Conservation (phyloP, 1,139 yeast genomes). For the Kurtzmaniella quercitrusa region DNA sequence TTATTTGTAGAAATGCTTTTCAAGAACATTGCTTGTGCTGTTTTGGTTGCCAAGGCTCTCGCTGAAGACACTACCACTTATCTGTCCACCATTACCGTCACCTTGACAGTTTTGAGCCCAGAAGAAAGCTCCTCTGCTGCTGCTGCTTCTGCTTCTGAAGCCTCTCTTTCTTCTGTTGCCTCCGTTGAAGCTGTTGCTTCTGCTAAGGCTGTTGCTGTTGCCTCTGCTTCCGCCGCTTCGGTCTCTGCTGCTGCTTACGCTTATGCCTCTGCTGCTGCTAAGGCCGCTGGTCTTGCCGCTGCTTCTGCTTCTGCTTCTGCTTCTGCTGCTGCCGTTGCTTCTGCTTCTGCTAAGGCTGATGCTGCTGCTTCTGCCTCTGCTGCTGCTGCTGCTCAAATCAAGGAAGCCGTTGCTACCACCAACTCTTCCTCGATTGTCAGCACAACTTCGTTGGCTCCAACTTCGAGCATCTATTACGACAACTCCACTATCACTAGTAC, state of each 20-base stretch:
- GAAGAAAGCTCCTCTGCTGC: conserved; percentile 31
- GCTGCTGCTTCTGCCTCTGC: conserved; percentile 13
- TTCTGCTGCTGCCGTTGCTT: conserved; percentile 12
- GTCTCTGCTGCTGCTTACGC: conserved; percentile 15
- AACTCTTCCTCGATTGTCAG: conserved; percentile 11
- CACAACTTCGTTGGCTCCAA: conserved; percentile 13
- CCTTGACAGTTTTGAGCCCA: conserved; percentile 41
- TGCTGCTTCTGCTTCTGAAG: conserved; percentile 17
- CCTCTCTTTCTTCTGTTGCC: conserved; percentile 12
- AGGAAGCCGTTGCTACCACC: conserved; percentile 14
- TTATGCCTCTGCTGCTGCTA: conserved; percentile 11
- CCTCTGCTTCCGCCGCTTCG: conserved; percentile 14
- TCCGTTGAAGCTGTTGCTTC: conserved; percentile 13
- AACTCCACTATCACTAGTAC: not conserved
- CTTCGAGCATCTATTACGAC: not conserved
- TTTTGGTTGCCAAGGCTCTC: conserved; percentile 23
- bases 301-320: conserved; percentile 12
- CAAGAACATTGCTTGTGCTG: conserved; percentile 18
- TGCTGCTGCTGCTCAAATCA: conserved; percentile 10
- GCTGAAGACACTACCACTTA: conserved; percentile 42
- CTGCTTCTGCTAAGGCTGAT: conserved; percentile 12
- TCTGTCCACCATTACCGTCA: conserved; percentile 36
- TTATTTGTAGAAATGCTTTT: conserved; percentile 22
- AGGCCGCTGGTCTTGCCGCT: conserved; percentile 9
- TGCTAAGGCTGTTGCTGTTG: conserved; percentile 16